Evolutionary conservation across 164 flowering plant genomes (phyloP).

Genomic region (grape (Vitis vinifera)): ASM3070453v1 NC_081814.1:4392501-4393000

Average conservation of each 20-base stretch:
- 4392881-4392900: slow-evolving; percentile 17
- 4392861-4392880: slow-evolving; percentile 17
- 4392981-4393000: slow-evolving; percentile 10
- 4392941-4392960: slow-evolving; percentile 10
- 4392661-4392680: slow-evolving; percentile 25
- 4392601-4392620: slow-evolving; percentile 31
- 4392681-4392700: slow-evolving; percentile 36
- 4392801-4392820: background rate
- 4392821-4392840: slow-evolving; percentile 36
- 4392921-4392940: slow-evolving; percentile 12
- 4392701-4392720: slow-evolving; percentile 13
- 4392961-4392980: background rate
- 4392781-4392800: slow-evolving; percentile 31
- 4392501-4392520: slow-evolving; percentile 26
- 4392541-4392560: slow-evolving; percentile 12
- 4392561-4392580: slow-evolving; percentile 40
- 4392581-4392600: slow-evolving; percentile 38
- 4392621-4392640: slow-evolving; percentile 13
- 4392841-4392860: slow-evolving; percentile 28
- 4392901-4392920: slow-evolving; percentile 13
- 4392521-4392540: slow-evolving; percentile 38
- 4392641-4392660: slow-evolving; percentile 38
- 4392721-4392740: slow-evolving; percentile 45
- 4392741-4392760: slow-evolving; percentile 31
- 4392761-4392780: slow-evolving; percentile 41